A percentile compares a stretch with the other conserved stretches of the same genome.
phyloP scores from a whole-genome alignment of 2,329 filamentous ascomycete genomes.

The Aureobasidium sp. region DNA sequence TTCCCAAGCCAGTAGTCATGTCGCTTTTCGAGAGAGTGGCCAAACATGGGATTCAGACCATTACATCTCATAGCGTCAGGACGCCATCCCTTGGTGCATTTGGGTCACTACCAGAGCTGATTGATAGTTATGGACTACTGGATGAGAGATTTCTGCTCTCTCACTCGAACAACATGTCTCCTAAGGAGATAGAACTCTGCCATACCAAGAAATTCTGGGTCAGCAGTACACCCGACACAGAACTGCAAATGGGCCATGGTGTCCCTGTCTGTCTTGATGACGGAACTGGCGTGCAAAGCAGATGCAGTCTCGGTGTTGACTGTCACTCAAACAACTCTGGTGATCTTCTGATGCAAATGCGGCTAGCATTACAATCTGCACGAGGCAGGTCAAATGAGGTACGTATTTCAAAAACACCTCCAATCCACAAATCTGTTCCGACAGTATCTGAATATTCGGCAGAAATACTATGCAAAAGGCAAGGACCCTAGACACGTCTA shows the following conservation, averaged over 20 bases:
- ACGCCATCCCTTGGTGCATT: too few species aligned
- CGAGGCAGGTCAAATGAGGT: constrained; percentile 27
- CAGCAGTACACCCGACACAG: constrained; percentile 44
- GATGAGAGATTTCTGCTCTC: constrained; percentile 39
- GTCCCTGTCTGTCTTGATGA: constrained; percentile 33
- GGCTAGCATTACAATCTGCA: constrained; percentile 28
- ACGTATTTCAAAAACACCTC: background rate
- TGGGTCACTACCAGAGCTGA: too few species aligned
- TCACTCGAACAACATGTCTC: constrained; percentile 31
- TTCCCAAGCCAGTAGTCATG: constrained; percentile 33
- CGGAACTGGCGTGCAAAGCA: constrained; percentile 23
- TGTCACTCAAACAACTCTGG: constrained; percentile 30
- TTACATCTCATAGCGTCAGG: too few species aligned
- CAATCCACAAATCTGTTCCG: background rate
- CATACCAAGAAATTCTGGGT: constrained; percentile 32
- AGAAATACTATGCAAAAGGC: constrained; percentile 22
- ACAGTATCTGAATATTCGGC: too few species aligned
- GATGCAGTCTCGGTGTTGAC: constrained; percentile 30
- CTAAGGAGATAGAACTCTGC: constrained; percentile 33
- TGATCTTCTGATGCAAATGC: constrained; percentile 32
- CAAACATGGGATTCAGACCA: constrained; percentile 32
- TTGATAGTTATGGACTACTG: too few species aligned
- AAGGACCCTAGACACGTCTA: constrained; percentile 25
- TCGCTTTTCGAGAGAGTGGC: constrained; percentile 34
- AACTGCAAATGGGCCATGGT: constrained; percentile 41